Base-by-base conservation (phyloP, 208 protist genomes). In the Acanthamoeba sp. region DNA sequence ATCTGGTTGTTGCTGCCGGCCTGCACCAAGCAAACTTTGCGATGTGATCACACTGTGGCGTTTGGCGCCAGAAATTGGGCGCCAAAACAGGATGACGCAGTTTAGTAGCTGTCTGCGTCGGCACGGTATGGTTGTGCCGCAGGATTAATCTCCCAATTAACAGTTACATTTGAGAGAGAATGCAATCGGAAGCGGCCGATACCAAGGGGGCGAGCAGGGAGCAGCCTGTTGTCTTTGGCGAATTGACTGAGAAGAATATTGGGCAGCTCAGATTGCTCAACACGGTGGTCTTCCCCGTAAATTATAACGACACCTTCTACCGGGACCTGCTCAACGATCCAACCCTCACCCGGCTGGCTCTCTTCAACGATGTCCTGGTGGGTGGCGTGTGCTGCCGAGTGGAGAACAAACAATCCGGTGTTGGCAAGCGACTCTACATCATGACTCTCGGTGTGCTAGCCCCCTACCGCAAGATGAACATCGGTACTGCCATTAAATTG, bases 371-470 rank as follows among this genome's bases (percentile, higher is more conserved):
- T 64, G 97, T 98, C 52, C 96, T 99, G 29, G 97, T 99, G 22
- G 98, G 98, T 59, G 97, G 96, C 73, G 97, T 98, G 66, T 98
- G 98, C 20, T 99, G 97, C 94, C 97, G 98, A 20, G 95, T 99
- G 22, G 98, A 99, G 95, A 78, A 62, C 96, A 95, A 7, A 95
- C 95, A 27, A 95, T 96, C 27, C 97, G 96, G 40, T 89, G 69
- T 50, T 2, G 59, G 59, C 78, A 97, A 96, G 55, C 88, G 88
- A 20, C 95, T 98, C 32, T 99, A 99, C 96, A 98, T 99, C 93
- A 99, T 99, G 98, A 99, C 98, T 45, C 97, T 99, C 80, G 96
- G 96, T 6, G 98, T 98, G 38, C 96, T 99, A 40, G 97, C 97
- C 91, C 96, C 98, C 32, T 99, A 99, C 95, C 97, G 98, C 18